Base-by-base conservation (phyloP, 768 basidiomycete genomes). In the Arthromyces matolae region DNA sequence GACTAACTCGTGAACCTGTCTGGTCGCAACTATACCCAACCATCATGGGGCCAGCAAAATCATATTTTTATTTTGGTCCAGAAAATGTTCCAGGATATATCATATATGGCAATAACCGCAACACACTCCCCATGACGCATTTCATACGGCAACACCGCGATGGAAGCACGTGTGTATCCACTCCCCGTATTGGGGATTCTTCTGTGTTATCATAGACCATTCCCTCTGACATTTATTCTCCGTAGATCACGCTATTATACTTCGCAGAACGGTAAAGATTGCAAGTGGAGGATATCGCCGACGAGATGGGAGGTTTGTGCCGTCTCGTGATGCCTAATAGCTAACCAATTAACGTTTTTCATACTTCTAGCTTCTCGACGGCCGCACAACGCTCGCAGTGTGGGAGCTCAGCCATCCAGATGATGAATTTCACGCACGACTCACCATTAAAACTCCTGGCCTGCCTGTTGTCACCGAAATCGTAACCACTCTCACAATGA, bases 31-130 rank as follows among this genome's bases (percentile, higher is more conserved):
- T 80, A 46, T 81, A 87, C 59, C 78, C 80, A 19, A 74, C 70
- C 38, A 81, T 89, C 53, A 83, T 88, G 81, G 88, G 88, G n/a
- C 88, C 88, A n/a, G 78, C 75, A 50, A 84, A 78, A 32, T 80
- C 88, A 5, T 87, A 76, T 60, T 77, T 89, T 51, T 89, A 87
- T 59, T 80, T 90, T 49, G 88, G 88, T 1, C 86, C 88, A 5
- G 70, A 71, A 33, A 75, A 71, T 45, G 56, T 71, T 3, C 75
- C 78, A 4, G 88, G 88, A 3, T 80, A 80, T 55, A 66, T 89
- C 42, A 74, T 78, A 34, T 89, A 88, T 47, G 87, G 88, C 3
- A 85, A 83, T 48, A 80, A 78, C 51, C 68, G 71, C 18, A 73
- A 73, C 23, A 61, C 74, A 32, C 58, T 76, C 40, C 65, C 75